These are phyloP conservation scores for Cymbopogon citratus DNA, from an alignment of 176 grass and related monocot species.

Conservation along the genomic window DNA sequence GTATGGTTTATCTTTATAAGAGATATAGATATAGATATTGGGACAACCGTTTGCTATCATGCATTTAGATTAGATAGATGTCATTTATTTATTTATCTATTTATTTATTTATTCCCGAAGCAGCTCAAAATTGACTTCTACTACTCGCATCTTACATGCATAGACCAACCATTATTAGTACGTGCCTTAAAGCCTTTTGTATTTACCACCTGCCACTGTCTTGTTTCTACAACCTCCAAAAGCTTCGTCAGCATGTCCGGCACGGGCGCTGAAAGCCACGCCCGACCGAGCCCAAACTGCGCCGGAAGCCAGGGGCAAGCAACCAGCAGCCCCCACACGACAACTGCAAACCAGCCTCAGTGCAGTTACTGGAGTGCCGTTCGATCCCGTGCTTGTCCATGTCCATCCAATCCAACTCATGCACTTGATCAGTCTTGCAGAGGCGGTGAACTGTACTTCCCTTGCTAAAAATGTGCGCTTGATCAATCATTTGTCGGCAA, in stretches of 20 bases:
- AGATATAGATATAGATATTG: too few species aligned
- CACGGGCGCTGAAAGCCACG: background rate
- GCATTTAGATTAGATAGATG: too few species aligned
- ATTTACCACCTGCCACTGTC: background rate
- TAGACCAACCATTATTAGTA: background rate
- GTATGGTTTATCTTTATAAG: too few species aligned
- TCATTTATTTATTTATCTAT: too few species aligned
- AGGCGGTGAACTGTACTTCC: background rate
- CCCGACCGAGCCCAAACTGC: constrained; percentile 2
- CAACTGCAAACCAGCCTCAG: background rate
- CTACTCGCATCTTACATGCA: too few species aligned
- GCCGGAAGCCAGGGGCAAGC: background rate
- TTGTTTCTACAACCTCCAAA: background rate
- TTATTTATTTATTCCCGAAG: too few species aligned
- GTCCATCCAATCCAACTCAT: background rate
- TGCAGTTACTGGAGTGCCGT: background rate
- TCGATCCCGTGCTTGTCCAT: background rate
- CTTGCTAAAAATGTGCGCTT: background rate
- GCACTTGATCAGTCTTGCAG: background rate
- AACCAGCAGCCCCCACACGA: constrained; percentile 9
- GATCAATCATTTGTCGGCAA: background rate
- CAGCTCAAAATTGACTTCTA: too few species aligned
- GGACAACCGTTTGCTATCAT: too few species aligned
- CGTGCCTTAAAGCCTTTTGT: background rate
- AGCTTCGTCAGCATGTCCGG: background rate